Evolutionary conservation across 2,329 filamentous ascomycete genomes (phyloP), one percentile per base, ranked within the genome.

Genomic region (Aspergillus jensenii): DNA sequence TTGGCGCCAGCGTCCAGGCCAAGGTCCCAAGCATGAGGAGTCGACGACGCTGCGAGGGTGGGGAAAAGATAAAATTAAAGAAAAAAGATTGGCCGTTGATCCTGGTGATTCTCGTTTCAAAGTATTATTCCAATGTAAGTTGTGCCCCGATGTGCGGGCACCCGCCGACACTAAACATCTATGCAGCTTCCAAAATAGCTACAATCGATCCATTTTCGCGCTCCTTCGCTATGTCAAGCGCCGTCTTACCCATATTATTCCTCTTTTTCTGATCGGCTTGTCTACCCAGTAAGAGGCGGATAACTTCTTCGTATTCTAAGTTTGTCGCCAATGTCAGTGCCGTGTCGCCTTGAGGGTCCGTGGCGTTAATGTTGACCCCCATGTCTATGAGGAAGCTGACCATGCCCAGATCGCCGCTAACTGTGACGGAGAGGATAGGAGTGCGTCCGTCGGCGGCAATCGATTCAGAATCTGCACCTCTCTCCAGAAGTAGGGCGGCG

Each of bases 331-430:
- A 14, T 15, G 50, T 59, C 4, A 64, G 49, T 3, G 59, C 52
- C 12, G 63, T 64, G 6, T 21, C 37, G 1, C 60, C 59, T 31
- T 31, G 27, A 39, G 14, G 14, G 6, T 43, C 39, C 12, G 37
- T 47, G 2, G 45, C 54, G 53, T 71, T 63, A 4, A 68, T 41
- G 23, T 67, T 48, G 1, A 65, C 67, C 0, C 64, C 65, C 1
- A 39, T 25, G 3, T 59, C 33, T 2, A 70, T 15, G 15, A 72
- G 64, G 14, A 70, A 33, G 3, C 59, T 8, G 11, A 65, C 55
- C 50, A 64, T 51, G 1, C 58, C 23, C 9, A 8, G 11, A 43
- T 56, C 12, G 12, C 52, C 17, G 21, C 53, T 25, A 5, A 17
- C 27, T 6, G 17, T 31, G 19, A 48, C 59, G 6, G 23, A 46